Percentiles rank a stretch among this genome's conserved stretches.
Evolutionary conservation across 345 rosid genomes (phyloP).

Genomic region (Erodium maritimum): DNA sequence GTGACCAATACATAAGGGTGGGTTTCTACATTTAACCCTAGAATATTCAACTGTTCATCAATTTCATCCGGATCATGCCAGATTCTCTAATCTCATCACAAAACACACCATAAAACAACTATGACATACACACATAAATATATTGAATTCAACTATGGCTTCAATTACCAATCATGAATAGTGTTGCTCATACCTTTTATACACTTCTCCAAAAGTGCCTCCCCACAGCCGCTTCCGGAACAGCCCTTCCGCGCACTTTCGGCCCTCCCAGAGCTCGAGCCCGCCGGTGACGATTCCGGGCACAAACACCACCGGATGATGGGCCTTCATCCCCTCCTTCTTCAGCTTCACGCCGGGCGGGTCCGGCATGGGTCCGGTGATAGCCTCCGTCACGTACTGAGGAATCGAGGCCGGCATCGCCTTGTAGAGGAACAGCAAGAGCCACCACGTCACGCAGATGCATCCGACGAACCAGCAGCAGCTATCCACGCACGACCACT

Average conservation of each 20-base stretch:
- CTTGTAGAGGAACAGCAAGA: conserved; percentile 67
- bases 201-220: conserved; percentile 94
- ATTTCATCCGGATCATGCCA: too few species aligned
- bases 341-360: conserved; percentile 76
- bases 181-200: conserved; percentile 52
- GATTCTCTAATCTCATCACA: too few species aligned
- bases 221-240: conserved; percentile 97
- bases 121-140: too few species aligned
- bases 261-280: conserved; percentile 95
- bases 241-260: conserved; percentile 74
- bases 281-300: conserved; percentile 97
- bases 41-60: too few species aligned
- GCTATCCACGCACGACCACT: conserved; percentile 78
- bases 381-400: conserved; percentile 78
- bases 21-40: too few species aligned
- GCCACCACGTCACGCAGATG: conserved; percentile 80
- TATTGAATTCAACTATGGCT: too few species aligned
- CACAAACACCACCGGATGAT: conserved; percentile 85
- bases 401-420: conserved; percentile 85
- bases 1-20: too few species aligned
- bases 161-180: not conserved
- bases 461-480: conserved; percentile 92
- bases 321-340: conserved; percentile 70
- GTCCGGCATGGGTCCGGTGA: conserved; percentile 87
- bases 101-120: too few species aligned